Base-by-base conservation (phyloP, 805 yeast genomes). In the Cephaloascus fragrans region DNA sequence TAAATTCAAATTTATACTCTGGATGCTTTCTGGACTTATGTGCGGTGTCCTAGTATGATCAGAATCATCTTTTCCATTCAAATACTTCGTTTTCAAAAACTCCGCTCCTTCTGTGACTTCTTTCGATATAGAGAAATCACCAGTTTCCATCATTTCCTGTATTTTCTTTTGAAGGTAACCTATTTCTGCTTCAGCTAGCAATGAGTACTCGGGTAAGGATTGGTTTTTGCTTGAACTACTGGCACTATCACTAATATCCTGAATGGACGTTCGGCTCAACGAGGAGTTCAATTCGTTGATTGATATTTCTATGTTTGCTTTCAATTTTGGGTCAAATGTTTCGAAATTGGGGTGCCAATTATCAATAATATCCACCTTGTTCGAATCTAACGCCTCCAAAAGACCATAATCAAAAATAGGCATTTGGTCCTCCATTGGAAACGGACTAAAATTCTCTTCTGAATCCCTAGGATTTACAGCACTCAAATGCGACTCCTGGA, bases 41-140 rank as follows among this genome's bases (percentile, higher is more conserved):
- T 61, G 43, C 62, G 72, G 40, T 61, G 69, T 2, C n/a, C n/a
- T n/a, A n/a, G n/a, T n/a, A 59, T 51, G 5, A 62, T 57, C 2
- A 55, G 49, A 31, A 6, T 6, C 15, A 16, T 31, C 33, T 31
- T 31, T 6, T 9, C n/a, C n/a, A 16, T 14, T 31, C 15, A 31
- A 31, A 31, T 56, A 55, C n/a, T 52, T 54, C 16, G 19, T 31
- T 43, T 56, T 56, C 52, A 48, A 52, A 42, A 55, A 57, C 18
- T 43, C 43, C 10, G 47, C 48, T 32, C 52, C 61, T 14, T 52
- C 59, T 23, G 45, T 47, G 9, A 62, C 44, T 38, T 64, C 70
- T 15, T 59, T 62, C 4, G 64, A 45, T 43, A 63, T 68, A 47
- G 64, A 64, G 39, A 59, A 61, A 18, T 50, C 51, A 35, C 49